Conservation (phyloP, 371 early-diverging fungal species). For the Mortierella sp. region DNA sequence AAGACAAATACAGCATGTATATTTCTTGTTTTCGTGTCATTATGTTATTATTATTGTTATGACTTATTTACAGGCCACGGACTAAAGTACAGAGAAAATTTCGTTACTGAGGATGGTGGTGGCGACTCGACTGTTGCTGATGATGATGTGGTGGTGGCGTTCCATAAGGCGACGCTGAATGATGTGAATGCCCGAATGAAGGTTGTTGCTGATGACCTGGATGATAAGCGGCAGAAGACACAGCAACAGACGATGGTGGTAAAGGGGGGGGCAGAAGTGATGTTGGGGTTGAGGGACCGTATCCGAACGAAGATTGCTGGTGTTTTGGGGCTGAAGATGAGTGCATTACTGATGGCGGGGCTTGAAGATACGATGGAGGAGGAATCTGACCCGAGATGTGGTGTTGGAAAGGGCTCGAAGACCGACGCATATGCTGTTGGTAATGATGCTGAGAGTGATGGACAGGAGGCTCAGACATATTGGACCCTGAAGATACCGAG, state of each 20-base stretch:
- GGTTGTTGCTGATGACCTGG: constrained; percentile 27
- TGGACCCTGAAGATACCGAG: constrained; percentile 5
- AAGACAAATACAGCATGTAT: not conserved
- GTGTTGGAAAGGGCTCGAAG: constrained; percentile 48
- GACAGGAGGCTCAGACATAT: constrained; percentile 18
- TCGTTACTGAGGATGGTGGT: constrained; percentile 19
- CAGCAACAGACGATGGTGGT: constrained; percentile 9
- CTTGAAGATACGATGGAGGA: constrained; percentile 43
- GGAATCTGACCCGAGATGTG: constrained; percentile 39
- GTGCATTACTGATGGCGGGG: constrained; percentile 19
- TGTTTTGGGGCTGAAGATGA: constrained; percentile 16
- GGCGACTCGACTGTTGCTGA: constrained; percentile 22
- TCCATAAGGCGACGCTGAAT: constrained; percentile 9
- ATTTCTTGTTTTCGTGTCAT: not conserved
- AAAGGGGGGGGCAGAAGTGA: constrained; percentile 33
- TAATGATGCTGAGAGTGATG: constrained; percentile 36
- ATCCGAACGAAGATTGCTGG: constrained; percentile 25
- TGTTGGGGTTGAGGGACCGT: constrained; percentile 24
- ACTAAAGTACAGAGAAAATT: constrained; percentile 7
- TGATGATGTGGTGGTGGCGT: constrained; percentile 26
- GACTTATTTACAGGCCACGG: not conserved
- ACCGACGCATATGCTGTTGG: constrained; percentile 41
- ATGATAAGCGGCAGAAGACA: constrained; percentile 23
- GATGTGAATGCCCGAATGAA: constrained; percentile 23
- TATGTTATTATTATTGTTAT: not conserved